phyloP scores from a whole-genome alignment of 73 alveolate species.

The Stentor coeruleus region DNA sequence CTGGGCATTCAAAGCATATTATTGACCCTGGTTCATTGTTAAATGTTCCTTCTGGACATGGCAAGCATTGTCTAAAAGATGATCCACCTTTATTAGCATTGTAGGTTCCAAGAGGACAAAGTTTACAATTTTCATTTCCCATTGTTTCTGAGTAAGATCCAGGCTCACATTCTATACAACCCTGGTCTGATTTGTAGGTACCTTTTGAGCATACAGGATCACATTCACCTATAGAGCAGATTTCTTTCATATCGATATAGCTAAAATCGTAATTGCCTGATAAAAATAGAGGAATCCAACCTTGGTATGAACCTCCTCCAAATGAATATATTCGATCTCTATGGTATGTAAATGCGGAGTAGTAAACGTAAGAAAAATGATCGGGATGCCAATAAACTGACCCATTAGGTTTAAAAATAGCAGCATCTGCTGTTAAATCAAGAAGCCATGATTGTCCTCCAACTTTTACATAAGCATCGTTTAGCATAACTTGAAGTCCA shows the following conservation, averaged over 20 bases:
- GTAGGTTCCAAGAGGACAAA: not conserved
- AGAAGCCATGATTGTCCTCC: not conserved
- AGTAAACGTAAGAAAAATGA: not conserved
- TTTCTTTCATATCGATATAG: not conserved
- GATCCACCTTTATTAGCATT: not conserved
- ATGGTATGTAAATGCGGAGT: not conserved
- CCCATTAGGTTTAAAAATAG: not conserved
- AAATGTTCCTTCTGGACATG: slow-evolving; percentile 22
- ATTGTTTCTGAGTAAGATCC: not conserved
- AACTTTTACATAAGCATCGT: not conserved
- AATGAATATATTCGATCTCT: not conserved
- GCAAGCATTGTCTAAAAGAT: not conserved
- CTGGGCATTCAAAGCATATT: not conserved
- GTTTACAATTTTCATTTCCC: not conserved
- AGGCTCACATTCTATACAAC: not conserved
- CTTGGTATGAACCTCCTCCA: not conserved
- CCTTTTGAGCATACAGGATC: not conserved
- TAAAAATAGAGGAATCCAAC: not conserved
- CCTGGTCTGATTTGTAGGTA: not conserved
- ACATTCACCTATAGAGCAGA: not conserved
- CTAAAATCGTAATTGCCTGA: not conserved
- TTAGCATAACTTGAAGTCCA: not conserved
- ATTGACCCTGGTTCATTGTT: not conserved
- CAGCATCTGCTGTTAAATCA: not conserved
- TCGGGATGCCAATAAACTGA: not conserved